phyloP scores from a whole-genome alignment of 2,329 filamentous ascomycete genomes.

The Hypoxylon sp. region DNA sequence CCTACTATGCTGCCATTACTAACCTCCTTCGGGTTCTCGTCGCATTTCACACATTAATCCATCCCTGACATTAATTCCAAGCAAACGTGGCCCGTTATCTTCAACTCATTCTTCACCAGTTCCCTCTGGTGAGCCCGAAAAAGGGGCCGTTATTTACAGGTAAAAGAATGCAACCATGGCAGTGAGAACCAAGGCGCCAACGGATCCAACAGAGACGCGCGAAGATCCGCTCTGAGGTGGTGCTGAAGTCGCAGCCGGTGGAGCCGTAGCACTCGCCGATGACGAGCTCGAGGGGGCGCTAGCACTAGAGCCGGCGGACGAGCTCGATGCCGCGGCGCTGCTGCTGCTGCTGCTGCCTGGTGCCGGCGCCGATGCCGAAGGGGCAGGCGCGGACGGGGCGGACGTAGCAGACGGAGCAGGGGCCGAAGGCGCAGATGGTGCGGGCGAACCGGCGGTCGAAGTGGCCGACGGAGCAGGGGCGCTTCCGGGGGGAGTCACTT shows the following conservation, averaged over 20 bases:
- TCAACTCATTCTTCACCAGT: conserved; percentile 8
- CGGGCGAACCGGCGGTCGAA: conserved; percentile 42
- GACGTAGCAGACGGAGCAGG: conserved; percentile 44
- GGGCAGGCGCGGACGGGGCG: conserved; percentile 43
- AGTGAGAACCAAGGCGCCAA: conserved; percentile 55
- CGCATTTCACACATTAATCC: conserved; percentile 32
- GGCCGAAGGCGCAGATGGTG: conserved; percentile 46
- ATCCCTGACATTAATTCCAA: not conserved
- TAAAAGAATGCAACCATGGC: conserved; percentile 55
- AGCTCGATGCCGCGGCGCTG: conserved; percentile 35
- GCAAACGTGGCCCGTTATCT: conserved; percentile 4
- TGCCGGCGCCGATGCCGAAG: conserved; percentile 38
- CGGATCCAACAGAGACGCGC: conserved; percentile 53
- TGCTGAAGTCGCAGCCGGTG: conserved; percentile 48
- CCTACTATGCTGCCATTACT: conserved; percentile 26
- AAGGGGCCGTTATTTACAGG: conserved; percentile 52
- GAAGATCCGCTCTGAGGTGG: conserved; percentile 53
- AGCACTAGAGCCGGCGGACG: conserved; percentile 32
- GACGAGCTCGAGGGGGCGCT: conserved; percentile 26
- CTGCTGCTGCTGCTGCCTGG: conserved; percentile 38
- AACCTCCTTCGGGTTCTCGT: conserved; percentile 15
- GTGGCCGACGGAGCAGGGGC: conserved; percentile 38
- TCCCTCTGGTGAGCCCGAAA: not conserved
- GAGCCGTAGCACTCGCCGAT: conserved; percentile 36
- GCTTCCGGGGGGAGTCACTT: conserved; percentile 58